Evolutionary conservation across 1,139 yeast species (phyloP).

Genomic region (Pneumocystis wakefieldiae): DNA sequence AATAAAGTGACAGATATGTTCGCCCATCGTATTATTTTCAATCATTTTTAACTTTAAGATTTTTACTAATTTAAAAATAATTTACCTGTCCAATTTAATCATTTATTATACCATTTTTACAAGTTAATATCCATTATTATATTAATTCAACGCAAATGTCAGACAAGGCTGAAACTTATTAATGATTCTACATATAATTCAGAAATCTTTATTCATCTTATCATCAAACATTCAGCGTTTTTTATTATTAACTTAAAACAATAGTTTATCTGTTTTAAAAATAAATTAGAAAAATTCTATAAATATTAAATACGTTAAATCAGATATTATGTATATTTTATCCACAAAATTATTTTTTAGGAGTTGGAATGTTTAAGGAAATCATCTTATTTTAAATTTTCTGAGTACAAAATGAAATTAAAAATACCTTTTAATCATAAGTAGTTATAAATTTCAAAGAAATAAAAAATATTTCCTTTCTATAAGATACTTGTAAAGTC

Average conservation of each 20-base stretch:
- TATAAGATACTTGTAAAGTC: too few species aligned
- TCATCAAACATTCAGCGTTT: not conserved
- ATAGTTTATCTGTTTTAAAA: not conserved
- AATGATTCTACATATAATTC: not conserved
- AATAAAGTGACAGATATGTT: not conserved
- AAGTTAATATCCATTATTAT: not conserved
- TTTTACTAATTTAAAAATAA: not conserved
- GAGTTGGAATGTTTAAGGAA: not conserved
- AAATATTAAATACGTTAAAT: not conserved
- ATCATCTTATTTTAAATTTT: not conserved
- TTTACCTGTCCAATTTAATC: not conserved
- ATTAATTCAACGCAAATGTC: not conserved
- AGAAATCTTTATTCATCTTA: not conserved
- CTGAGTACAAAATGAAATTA: not conserved
- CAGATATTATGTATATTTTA: not conserved
- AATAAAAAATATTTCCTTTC: not conserved
- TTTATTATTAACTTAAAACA: not conserved
- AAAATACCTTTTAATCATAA: not conserved
- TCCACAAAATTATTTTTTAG: not conserved
- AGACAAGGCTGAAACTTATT: conserved; percentile 1
- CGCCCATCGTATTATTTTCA: not conserved
- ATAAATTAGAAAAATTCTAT: not conserved
- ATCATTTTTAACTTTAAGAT: not conserved
- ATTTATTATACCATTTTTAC: not conserved
- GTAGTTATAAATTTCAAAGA: not conserved